Base-by-base conservation (phyloP, 768 basidiomycete genomes). In the Mycena haematopus region DNA sequence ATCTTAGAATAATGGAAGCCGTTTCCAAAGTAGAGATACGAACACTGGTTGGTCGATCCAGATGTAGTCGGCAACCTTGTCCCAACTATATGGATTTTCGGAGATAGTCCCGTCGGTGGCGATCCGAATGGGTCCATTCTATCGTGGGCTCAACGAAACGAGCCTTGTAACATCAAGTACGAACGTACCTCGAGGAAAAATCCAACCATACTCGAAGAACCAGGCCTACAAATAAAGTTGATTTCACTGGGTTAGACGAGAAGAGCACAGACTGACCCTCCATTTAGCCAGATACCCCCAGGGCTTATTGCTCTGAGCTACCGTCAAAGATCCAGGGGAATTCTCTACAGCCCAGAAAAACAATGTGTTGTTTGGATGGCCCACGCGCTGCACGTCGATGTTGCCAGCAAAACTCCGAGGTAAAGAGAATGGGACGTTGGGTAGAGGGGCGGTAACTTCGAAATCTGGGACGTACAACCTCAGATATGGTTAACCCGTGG, bases 201-300 rank as follows among this genome's bases (percentile, higher is more conserved):
- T 6, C 89, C 89, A 47, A 82, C 74, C 70, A 91, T 76, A 71
- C 89, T 89, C 14, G 90, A 91, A 6, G 88, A 83, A 21, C 90
- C 90, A 3, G 90, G 89, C 19, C 90, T 82, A 53, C 29, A 19
- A 50, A 57, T 15, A 11, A 14, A 56, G 35, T 33, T 25, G 47
- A 27, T 35, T 45, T 52, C 35, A 52, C 10, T 52, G 29, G 9
- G 29, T 31, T 11, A 47, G 2, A 8, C 25, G 11, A 36, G 19
- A 49, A 25, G 46, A 21, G 35, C 49, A 51, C 46, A 51, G 44
- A 72, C 84, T 51, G 66, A 87, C 86, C 88, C 89, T 75, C 89
- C 90, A 62, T 90, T 89, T 25, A 91, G 71, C 88, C 88, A 91
- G 44, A 91, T 86, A 3, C 83, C 82, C n/a, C 90, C 90, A 90